Evolutionary conservation across 2,329 filamentous ascomycete species (phyloP).

Genomic region (Cladosporium halotolerans): DNA sequence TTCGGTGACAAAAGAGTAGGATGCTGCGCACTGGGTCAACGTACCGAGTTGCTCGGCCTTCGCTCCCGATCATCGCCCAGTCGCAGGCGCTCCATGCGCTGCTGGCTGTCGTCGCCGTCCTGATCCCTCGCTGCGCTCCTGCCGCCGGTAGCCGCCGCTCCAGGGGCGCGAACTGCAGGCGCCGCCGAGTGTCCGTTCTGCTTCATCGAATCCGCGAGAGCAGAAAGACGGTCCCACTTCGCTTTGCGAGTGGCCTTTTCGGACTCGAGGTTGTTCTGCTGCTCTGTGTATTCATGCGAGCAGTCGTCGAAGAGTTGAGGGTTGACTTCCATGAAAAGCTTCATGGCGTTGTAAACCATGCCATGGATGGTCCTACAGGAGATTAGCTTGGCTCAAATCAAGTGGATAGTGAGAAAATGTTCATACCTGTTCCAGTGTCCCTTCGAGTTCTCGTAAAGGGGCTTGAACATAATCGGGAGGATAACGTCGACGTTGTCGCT

Average conservation of each 20-base stretch:
- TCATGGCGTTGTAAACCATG: conserved; percentile 99
- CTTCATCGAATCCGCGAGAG: conserved; percentile 59
- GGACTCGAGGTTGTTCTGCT: conserved; percentile 85
- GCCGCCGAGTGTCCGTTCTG: conserved; percentile 21
- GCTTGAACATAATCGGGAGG: conserved; percentile 97
- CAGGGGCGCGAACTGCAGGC: conserved; percentile 22
- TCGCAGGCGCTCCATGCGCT: conserved; percentile 76
- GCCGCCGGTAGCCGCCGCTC: conserved; percentile 32
- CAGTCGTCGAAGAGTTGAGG: conserved; percentile 97
- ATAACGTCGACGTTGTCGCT: conserved; percentile 99
- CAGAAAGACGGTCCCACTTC: conserved; percentile 81
- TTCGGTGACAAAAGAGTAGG: conserved; percentile 13
- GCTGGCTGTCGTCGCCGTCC: conserved; percentile 77
- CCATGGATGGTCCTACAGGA: conserved; percentile 83
- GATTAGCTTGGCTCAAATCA: conserved; percentile 3
- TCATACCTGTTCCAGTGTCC: conserved; percentile 95
- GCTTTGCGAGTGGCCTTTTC: conserved; percentile 74
- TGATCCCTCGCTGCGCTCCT: conserved; percentile 35
- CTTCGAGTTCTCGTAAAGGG: conserved; percentile 97
- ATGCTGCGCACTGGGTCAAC: conserved; percentile 23
- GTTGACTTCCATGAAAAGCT: conserved; percentile 99
- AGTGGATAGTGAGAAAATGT: not conserved
- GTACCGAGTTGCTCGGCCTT: conserved; percentile 32
- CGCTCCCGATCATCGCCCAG: conserved; percentile 67
- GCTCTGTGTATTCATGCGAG: conserved; percentile 94